phyloP scores from a whole-genome alignment of 140 eudicot species.

The Anethum foeniculum region DNA sequence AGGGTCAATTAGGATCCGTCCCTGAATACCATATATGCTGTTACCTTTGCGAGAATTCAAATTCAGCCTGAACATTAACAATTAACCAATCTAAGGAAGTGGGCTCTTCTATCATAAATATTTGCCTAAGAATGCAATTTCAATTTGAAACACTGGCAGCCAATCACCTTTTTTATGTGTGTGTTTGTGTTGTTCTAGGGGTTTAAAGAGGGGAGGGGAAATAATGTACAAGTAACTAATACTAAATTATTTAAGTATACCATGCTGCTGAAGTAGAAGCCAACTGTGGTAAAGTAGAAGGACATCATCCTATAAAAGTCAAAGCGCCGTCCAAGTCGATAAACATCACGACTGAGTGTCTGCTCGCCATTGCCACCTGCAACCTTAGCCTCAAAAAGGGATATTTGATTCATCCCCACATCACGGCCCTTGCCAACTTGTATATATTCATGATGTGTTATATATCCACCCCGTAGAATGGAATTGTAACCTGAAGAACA shows the following conservation, averaged over 20 bases:
- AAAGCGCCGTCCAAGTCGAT: constrained; percentile 10
- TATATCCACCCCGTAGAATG: constrained; percentile 9
- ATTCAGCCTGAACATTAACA: background rate
- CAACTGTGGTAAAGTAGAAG: constrained; percentile 14
- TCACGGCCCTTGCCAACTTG: constrained; percentile 14
- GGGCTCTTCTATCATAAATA: background rate
- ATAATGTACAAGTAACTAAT: background rate
- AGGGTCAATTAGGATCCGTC: too few species aligned
- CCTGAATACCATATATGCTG: background rate
- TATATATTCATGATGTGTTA: constrained; percentile 12
- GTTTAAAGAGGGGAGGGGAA: background rate
- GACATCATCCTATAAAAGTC: constrained; percentile 12
- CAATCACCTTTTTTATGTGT: background rate
- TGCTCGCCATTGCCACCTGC: constrained; percentile 9
- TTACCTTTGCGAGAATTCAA: background rate
- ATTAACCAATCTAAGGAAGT: background rate
- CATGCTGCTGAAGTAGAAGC: constrained; percentile 14
- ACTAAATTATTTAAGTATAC: background rate
- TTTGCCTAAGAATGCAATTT: background rate
- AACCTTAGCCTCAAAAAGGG: constrained; percentile 14
- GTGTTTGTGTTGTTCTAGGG: background rate
- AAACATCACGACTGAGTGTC: constrained; percentile 14
- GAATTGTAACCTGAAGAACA: constrained; percentile 7
- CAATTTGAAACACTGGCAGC: background rate
- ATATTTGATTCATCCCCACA: constrained; percentile 15